Evolutionary conservation across 805 yeast species (phyloP).

Genomic region (Wickerhamiella azymoides): DNA sequence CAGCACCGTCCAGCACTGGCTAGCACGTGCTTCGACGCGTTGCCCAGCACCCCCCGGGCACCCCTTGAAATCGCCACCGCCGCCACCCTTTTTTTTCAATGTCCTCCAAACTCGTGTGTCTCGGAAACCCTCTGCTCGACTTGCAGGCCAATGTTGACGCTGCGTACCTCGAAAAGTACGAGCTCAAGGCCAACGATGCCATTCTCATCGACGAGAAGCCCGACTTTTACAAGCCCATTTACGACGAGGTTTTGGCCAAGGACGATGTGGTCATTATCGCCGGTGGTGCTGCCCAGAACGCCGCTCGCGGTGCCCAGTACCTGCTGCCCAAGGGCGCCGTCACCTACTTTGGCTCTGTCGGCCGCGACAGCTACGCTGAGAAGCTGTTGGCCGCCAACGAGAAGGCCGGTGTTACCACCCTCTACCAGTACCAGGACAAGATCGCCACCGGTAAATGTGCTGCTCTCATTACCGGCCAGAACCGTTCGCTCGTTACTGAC

Average conservation of each 20-base stretch:
- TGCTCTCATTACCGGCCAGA: conserved; percentile 72
- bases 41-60: too few species aligned
- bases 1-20: too few species aligned
- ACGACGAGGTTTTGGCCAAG: conserved; percentile 54
- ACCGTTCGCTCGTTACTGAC: conserved; percentile 92
- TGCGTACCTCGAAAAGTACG: conserved; percentile 65
- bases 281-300: conserved; percentile 99
- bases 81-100: too few species aligned
- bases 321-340: conserved; percentile 69
- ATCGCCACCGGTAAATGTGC: conserved; percentile 96
- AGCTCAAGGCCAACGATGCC: conserved; percentile 82
- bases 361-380: conserved; percentile 77
- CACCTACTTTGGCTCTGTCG: conserved; percentile 91
- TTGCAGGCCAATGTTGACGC: conserved; percentile 57
- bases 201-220: conserved; percentile 59
- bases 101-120: conserved; percentile 41
- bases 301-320: conserved; percentile 97
- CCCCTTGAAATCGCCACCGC: too few species aligned
- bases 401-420: conserved; percentile 75
- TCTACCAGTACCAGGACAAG: conserved; percentile 66
- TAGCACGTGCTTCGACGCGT: too few species aligned
- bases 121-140: conserved; percentile 88
- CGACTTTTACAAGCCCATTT: conserved; percentile 58
- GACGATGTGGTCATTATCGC: conserved; percentile 63
- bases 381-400: conserved; percentile 70